Evolutionary conservation across 345 rosid species (phyloP), one percentile per base, ranked within the genome.

Genomic region (Pistacia atlantica): DNA sequence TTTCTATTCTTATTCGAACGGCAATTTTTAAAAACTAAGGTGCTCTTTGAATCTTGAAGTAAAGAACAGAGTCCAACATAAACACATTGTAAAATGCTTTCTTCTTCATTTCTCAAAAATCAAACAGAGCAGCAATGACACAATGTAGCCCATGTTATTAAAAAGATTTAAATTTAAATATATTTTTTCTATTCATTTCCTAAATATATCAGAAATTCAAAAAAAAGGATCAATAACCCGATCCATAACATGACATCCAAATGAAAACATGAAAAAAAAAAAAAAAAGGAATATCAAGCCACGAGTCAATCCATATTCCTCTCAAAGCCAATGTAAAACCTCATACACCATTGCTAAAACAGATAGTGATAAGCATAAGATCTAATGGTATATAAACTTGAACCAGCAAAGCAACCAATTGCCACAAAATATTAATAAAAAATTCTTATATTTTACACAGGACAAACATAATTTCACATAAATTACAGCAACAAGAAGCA

Each of bases 61-160:
- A 20, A 58, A 20, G 63, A 58, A 58, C 25, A 58, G 31, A 8
- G 33, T 57, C 4, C 7, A 3, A 58, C 33, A 20, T 20, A 58
- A 58, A 58, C 33, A 59, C 3, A 10, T 59, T 59, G 63, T 10
- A 59, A 37, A 11, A 35, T 18, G 10, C n/a, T 7, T 63, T 42
- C 46, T 61, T 55, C 49, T 76, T 14, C 49, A 58, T 11, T 58
- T 31, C 51, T 33, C 73, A 37, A 49, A 38, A 75, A 22, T 56
- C 73, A 67, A 76, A 67, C 48, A 13, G 66, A 57, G 46, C 8
- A 42, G 8, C 8, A 42, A 7, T 42, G 46, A 42, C 46, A 42
- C 6, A 42, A 42, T 42, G 46, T 8, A 31, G 33, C 1, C 33
- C 33, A 31, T 31, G 9, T 42, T 38, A 38, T 4, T 42, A 5